Evolutionary conservation across 2,329 filamentous ascomycete genomes (phyloP).

Genomic region (Curvularia sp.): DNA sequence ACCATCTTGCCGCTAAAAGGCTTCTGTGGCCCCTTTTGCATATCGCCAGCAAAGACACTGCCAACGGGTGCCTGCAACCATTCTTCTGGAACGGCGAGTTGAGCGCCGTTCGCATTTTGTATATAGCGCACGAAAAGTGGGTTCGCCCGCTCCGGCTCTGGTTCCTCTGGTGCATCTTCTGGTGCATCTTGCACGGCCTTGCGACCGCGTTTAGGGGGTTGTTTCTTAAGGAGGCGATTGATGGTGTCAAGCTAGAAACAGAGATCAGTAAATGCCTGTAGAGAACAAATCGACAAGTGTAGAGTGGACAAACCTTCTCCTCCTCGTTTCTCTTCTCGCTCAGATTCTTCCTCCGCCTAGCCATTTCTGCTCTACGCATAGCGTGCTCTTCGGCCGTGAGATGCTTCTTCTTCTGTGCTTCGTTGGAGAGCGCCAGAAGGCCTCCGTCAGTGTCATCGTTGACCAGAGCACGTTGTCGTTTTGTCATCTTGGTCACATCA

Average conservation of each 20-base stretch:
- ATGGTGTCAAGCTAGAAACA: slow-evolving; percentile 80
- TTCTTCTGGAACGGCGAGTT: slow-evolving; percentile 71
- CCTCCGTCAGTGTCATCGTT: slow-evolving; percentile 58
- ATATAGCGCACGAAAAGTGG: slow-evolving; percentile 74
- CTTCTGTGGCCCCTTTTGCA: slow-evolving; percentile 33
- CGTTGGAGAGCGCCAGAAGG: slow-evolving; percentile 64
- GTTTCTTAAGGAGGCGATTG: slow-evolving; percentile 87
- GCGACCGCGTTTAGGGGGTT: slow-evolving; percentile 72
- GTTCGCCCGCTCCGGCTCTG: slow-evolving; percentile 59
- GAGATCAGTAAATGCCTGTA: slow-evolving; percentile 17
- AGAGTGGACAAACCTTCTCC: slow-evolving; percentile 65
- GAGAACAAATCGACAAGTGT: background rate
- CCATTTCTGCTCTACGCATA: slow-evolving; percentile 77
- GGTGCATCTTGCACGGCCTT: slow-evolving; percentile 57
- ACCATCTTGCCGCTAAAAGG: slow-evolving; percentile 48
- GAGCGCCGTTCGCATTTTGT: slow-evolving; percentile 67
- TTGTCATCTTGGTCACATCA: slow-evolving; percentile 71
- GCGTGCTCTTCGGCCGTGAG: slow-evolving; percentile 76
- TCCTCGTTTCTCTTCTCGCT: slow-evolving; percentile 81
- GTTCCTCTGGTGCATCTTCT: slow-evolving; percentile 59
- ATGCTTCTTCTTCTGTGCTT: slow-evolving; percentile 76
- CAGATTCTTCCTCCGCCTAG: slow-evolving; percentile 73
- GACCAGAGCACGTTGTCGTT: slow-evolving; percentile 68
- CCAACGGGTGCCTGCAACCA: slow-evolving; percentile 71
- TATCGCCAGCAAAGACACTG: slow-evolving; percentile 58